These are phyloP conservation scores for Theobroma grandiflorum DNA, from an alignment of 441 rosid species.

Conservation along the genomic window DNA sequence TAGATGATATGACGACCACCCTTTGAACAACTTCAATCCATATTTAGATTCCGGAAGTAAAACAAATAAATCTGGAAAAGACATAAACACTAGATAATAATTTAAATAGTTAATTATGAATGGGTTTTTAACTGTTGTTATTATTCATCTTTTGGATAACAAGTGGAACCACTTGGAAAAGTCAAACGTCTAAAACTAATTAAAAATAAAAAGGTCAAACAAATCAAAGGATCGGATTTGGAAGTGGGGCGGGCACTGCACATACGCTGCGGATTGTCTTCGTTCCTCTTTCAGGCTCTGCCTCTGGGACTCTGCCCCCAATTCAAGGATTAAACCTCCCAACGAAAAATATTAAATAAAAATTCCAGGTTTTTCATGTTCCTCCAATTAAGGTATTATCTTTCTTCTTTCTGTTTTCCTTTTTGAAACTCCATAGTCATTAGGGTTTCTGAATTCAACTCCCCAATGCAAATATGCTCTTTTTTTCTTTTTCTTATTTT, in stretches of 20 bases:
- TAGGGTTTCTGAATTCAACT: conserved; percentile 17
- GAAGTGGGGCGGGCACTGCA: background rate
- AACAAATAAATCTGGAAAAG: too few relatives aligned
- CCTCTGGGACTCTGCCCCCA: background rate
- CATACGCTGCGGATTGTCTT: conserved; percentile 13
- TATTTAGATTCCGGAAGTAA: too few relatives aligned
- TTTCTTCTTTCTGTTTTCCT: background rate
- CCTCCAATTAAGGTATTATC: conserved; percentile 16
- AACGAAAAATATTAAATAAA: background rate
- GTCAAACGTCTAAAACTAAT: background rate
- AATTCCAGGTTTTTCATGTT: background rate
- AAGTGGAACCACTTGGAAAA: background rate
- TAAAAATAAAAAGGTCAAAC: conserved; percentile 8
- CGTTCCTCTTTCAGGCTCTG: background rate
- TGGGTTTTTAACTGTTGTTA: too few relatives aligned
- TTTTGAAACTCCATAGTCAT: background rate
- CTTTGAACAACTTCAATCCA: too few relatives aligned
- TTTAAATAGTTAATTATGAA: too few relatives aligned
- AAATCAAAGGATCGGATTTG: background rate
- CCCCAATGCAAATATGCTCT: too few relatives aligned
- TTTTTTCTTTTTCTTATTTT: background rate
- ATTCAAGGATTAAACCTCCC: conserved; percentile 10
- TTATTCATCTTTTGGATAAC: too few relatives aligned
- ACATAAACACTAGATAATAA: too few relatives aligned
- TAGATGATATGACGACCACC: too few relatives aligned